Percentiles rank a stretch among this genome's conserved stretches.
Evolutionary conservation across 228 moss, liverwort and hornwort genomes (phyloP).

Genomic region (Sphagnum fallax): DNA sequence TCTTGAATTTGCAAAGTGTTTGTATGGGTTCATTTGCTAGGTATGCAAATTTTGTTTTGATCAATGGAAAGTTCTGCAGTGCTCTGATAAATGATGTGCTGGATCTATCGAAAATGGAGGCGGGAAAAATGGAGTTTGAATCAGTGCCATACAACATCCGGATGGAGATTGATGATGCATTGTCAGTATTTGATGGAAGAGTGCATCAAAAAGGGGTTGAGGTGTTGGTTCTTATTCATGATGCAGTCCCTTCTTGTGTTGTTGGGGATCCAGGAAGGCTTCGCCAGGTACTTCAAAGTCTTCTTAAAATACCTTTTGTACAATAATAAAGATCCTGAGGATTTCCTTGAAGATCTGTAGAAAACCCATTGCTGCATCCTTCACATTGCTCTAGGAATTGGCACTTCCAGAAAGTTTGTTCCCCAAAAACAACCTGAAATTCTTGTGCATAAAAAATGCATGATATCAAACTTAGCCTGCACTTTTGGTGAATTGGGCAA

Average conservation of each 20-base stretch:
- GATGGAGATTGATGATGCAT: constrained; percentile 58
- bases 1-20: no score
- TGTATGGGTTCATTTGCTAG: no score
- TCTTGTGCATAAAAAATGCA: neutral
- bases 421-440: neutral
- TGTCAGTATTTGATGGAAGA: constrained; percentile 61
- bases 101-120: constrained; percentile 86
- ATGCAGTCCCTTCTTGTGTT: constrained; percentile 39
- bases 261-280: constrained; percentile 57
- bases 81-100: constrained; percentile 84
- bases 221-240: constrained; percentile 51
- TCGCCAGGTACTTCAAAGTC: constrained; percentile 26
- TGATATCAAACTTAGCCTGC: no score
- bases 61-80: constrained; percentile 22
- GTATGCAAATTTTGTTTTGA: constrained; percentile 2
- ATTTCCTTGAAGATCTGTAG: neutral
- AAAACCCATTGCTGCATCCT: neutral
- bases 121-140: constrained; percentile 85
- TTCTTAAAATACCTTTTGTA: neutral
- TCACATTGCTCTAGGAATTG: neutral
- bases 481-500: no score
- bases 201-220: constrained; percentile 64
- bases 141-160: constrained; percentile 64
- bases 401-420: neutral
- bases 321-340: neutral